Conservation (phyloP, 495 filamentous ascomycete species). For the Pseudevernia furfuracea region DNA sequence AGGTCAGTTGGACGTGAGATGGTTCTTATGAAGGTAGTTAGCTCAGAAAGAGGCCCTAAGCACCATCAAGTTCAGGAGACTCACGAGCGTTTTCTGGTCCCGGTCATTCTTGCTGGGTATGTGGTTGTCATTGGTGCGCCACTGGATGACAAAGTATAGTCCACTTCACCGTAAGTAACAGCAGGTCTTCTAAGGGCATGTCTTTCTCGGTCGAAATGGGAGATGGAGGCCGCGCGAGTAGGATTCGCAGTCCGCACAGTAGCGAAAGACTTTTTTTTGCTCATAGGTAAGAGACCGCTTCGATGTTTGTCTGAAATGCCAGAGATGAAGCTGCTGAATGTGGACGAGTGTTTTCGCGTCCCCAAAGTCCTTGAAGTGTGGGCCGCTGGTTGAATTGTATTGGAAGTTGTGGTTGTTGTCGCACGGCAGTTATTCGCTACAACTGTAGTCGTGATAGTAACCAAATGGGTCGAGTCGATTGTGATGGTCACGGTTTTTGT, state of each 20-base stretch:
- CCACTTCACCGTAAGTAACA: neutral
- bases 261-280: neutral
- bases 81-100: neutral
- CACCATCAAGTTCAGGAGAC: neutral
- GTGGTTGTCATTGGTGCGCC: neutral
- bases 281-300: neutral
- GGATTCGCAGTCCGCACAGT: neutral
- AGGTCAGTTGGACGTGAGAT: neutral
- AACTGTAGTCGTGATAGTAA: neutral
- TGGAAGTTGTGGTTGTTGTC: neutral
- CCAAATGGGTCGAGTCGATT: neutral
- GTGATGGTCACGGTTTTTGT: neutral
- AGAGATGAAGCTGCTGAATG: neutral
- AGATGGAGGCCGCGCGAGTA: neutral
- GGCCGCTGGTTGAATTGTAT: neutral
- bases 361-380: neutral
- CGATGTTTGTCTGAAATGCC: neutral
- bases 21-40: neutral
- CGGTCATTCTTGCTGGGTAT: neutral
- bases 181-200: neutral
- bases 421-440: neutral
- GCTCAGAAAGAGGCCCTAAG: neutral
- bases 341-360: neutral
- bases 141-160: neutral
- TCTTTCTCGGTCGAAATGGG: neutral